Base-by-base conservation (phyloP, 192 early-diverging fungal genomes). In the Fimicolochytrium jonesii region DNA sequence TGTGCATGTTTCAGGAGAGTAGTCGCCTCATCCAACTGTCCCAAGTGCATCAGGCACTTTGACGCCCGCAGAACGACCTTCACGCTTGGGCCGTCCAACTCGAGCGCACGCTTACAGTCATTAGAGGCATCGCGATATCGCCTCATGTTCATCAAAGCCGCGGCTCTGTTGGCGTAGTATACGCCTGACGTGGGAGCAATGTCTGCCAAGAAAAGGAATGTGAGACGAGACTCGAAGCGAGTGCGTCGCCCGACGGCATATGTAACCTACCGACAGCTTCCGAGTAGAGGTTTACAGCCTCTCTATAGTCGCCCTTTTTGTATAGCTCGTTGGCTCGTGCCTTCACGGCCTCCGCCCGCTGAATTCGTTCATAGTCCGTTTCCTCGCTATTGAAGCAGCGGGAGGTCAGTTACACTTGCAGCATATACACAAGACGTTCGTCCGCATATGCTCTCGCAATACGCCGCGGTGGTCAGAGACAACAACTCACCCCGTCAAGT, bases 111-210 rank as follows among this genome's bases (percentile, higher is more conserved):
- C 31, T 72, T 66, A 72, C 86, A 88, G 70, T 93, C 91, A 15
- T 66, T 62, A 15, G 84, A 54, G 6, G 87, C 86, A 11, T 83
- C 76, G 36, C 64, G 71, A 55, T 79, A 87, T 30, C 78, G 76
- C 29, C 77, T 75, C 34, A 83, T 53, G 84, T 90, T 89, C 58
- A 86, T 81, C 20, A 81, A 74, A 13, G 91, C 90, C 9, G 91
- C 91, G 9, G 88, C 83, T n/a, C 91, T 77, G 71, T 93, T 93
- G 49, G 70, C 72, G 56, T 87, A 88, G 55, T 85, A 88, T 3
- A 83, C 90, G 7, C 84, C 69, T n/a, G 65, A 74, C 18, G 69
- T 55, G 36, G 89, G 83, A 30, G 72, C 71, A n/a, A 83, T 31
- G 29, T 86, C 87, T 69, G 42, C 10, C 29, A 11, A 9, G 37